Evolutionary conservation across 371 early-diverging fungal species (phyloP).

Genomic region (Encephalitozoon hellem): DNA sequence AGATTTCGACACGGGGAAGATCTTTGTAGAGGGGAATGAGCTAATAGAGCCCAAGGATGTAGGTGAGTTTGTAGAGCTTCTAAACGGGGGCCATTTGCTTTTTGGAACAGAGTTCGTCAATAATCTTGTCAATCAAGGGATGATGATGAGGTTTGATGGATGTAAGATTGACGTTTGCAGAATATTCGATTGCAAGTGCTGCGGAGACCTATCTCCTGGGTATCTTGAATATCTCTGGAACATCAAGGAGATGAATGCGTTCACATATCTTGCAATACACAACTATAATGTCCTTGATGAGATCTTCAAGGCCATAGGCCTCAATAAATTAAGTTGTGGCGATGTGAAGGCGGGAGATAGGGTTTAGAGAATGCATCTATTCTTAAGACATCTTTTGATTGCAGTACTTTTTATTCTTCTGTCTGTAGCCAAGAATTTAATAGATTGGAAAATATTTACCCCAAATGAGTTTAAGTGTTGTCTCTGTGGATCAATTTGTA

Average conservation of each 20-base stretch:
- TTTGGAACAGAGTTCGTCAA: conserved; percentile 31
- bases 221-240: conserved; percentile 10
- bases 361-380: too few species aligned
- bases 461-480: conserved; percentile 40
- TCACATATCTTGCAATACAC: conserved; percentile 21
- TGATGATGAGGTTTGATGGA: conserved; percentile 21
- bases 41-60: conserved; percentile 20
- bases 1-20: conserved; percentile 25
- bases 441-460: not conserved
- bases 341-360: not conserved
- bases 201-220: conserved; percentile 4
- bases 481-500: conserved; percentile 43
- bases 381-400: too few species aligned
- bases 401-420: not conserved
- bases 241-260: conserved; percentile 30
- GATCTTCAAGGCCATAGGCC: not conserved
- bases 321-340: not conserved
- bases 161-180: not conserved
- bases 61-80: not conserved
- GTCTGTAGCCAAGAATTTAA: not conserved
- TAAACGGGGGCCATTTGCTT: not conserved
- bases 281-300: conserved; percentile 18
- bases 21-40: conserved; percentile 8
- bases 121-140: not conserved
- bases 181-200: conserved; percentile 32